phyloP scores from a whole-genome alignment of 805 yeast species.

The Schwanniomyces vanrijiae region DNA sequence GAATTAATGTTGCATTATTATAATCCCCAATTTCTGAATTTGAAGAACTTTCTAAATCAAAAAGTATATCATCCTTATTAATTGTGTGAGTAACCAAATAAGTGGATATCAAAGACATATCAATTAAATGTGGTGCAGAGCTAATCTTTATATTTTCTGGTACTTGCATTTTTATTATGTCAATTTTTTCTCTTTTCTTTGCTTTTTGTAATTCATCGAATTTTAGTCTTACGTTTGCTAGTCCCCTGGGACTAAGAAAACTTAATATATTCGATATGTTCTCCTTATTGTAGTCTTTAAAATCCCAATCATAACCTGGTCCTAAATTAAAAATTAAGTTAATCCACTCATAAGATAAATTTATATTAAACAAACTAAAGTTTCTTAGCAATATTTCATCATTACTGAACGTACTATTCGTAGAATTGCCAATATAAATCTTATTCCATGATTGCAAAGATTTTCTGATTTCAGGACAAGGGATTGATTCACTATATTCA shows the following conservation, averaged over 20 bases:
- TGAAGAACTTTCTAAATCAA: constrained; percentile 16
- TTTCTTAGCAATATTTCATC: constrained; percentile 35
- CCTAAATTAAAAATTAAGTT: constrained; percentile 45
- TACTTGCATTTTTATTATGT: not conserved
- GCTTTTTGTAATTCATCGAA: constrained; percentile 26
- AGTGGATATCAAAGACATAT: constrained; percentile 14
- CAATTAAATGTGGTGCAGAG: constrained; percentile 6
- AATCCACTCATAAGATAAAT: constrained; percentile 52
- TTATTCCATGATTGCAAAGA: constrained; percentile 33
- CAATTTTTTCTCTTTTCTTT: constrained; percentile 5
- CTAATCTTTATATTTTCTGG: not conserved
- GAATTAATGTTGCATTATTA: constrained; percentile 13
- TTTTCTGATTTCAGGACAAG: constrained; percentile 33
- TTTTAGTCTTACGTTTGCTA: constrained; percentile 35
- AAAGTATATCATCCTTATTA: constrained; percentile 18
- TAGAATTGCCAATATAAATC: constrained; percentile 29
- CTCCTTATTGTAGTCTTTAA: constrained; percentile 30
- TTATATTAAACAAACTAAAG: constrained; percentile 36
- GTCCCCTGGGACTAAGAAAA: constrained; percentile 37
- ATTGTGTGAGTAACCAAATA: constrained; percentile 12
- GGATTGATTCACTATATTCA: constrained; percentile 44
- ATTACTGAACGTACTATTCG: constrained; percentile 7
- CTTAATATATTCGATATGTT: constrained; percentile 40
- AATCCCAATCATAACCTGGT: constrained; percentile 50
- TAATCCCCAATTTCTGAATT: constrained; percentile 7